Evolutionary conservation across 495 filamentous ascomycete genomes (phyloP).

Genomic region (Collariella sp.): DNA sequence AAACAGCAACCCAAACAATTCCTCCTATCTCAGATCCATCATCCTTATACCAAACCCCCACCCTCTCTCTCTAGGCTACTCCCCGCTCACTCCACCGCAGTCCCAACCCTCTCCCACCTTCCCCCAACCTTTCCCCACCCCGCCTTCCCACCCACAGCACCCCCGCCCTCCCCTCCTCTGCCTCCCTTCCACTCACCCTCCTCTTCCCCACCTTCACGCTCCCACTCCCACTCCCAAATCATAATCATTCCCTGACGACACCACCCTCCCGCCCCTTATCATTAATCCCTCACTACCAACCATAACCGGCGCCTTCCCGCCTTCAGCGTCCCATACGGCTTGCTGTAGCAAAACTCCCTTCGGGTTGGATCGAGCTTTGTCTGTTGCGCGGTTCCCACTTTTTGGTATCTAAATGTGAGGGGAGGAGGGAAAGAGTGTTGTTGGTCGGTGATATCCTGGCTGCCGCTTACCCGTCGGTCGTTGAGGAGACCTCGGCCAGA

Average conservation of each 20-base stretch:
- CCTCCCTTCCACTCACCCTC: constrained; percentile 76
- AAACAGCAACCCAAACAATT: not conserved
- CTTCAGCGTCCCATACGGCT: constrained; percentile 43
- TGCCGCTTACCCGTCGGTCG: constrained; percentile 27
- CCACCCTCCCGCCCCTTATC: constrained; percentile 26
- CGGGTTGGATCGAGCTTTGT: constrained; percentile 42
- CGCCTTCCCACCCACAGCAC: not conserved
- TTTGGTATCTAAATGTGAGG: no score
- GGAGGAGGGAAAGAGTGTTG: no score
- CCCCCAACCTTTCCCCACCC: constrained; percentile 9
- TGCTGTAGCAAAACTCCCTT: constrained; percentile 45
- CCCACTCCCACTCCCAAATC: constrained; percentile 43
- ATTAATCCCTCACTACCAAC: constrained; percentile 21
- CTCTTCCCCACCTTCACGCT: constrained; percentile 31
- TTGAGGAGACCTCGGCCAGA: constrained; percentile 38
- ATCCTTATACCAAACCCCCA: no score
- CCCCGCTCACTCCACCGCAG: no score
- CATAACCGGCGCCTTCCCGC: constrained; percentile 42
- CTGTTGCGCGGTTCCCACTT: constrained; percentile 20
- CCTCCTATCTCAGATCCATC: not conserved
- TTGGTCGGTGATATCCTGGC: constrained; percentile 27
- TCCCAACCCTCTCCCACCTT: not conserved
- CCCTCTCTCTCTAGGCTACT: no score
- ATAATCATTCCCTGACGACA: constrained; percentile 53
- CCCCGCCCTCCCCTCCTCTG: constrained; percentile 68